phyloP scores from a whole-genome alignment of 192 early-diverging fungal species.

The Cladochytrium replicatum region DNA sequence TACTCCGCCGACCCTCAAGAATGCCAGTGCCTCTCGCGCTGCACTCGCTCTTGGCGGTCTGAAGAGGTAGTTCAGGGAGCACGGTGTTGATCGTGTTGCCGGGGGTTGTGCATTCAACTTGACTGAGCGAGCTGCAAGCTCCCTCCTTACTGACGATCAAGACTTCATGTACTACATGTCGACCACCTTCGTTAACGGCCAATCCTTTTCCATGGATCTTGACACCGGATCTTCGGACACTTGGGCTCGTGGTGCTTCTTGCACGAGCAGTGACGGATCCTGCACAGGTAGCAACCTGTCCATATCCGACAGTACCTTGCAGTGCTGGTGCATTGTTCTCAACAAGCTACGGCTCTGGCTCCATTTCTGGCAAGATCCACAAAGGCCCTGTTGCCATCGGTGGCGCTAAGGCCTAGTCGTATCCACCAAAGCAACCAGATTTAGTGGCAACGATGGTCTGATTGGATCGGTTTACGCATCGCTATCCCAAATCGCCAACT shows the following conservation, averaged over 20 bases:
- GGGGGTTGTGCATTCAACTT: too few relatives aligned
- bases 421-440: slow-evolving; percentile 2
- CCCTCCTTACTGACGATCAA: slow-evolving; percentile 9
- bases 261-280: not conserved
- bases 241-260: not conserved
- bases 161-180: slow-evolving; percentile 14
- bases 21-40: too few relatives aligned
- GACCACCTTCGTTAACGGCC: slow-evolving; percentile 7
- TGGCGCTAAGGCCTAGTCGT: not conserved
- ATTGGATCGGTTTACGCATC: not conserved
- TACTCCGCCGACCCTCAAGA: too few relatives aligned
- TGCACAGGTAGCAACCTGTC: slow-evolving; percentile 6
- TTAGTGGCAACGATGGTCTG: slow-evolving; percentile 2
- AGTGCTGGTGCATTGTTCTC: not conserved
- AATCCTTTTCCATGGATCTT: slow-evolving; percentile 14
- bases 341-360: not conserved
- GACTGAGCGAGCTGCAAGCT: too few relatives aligned
- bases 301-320: not conserved
- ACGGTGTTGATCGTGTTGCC: too few relatives aligned
- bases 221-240: slow-evolving; percentile 1
- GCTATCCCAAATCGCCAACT: not conserved
- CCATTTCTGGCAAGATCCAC: not conserved
- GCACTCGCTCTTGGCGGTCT: too few relatives aligned
- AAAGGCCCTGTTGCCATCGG: not conserved
- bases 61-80: too few relatives aligned